These are phyloP conservation scores for Multifurca ochricompacta DNA, from an alignment of 768 basidiomycete genomes.

Conservation along the genomic window DNA sequence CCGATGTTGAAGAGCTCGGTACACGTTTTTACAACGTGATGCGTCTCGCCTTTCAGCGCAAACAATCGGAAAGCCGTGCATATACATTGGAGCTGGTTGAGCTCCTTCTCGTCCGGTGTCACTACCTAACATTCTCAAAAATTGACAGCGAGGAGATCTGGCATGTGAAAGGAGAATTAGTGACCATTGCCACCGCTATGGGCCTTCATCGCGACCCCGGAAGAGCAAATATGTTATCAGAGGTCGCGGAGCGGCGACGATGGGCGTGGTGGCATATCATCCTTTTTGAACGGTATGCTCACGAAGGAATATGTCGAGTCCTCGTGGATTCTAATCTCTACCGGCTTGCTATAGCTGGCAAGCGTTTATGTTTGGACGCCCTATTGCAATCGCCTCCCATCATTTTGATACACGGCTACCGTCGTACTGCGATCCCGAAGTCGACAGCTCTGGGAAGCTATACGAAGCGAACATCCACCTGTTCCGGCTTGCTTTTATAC, in stretches of 20 bases:
- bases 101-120: constrained; percentile 53
- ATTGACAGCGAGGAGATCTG: constrained; percentile 69
- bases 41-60: constrained; percentile 52
- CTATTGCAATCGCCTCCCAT: constrained; percentile 59
- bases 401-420: constrained; percentile 74
- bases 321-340: not conserved
- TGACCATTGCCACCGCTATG: constrained; percentile 66
- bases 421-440: constrained; percentile 48
- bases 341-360: constrained; percentile 50
- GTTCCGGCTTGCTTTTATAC: constrained; percentile 59
- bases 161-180: constrained; percentile 57
- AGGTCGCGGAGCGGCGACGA: constrained; percentile 61
- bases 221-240: constrained; percentile 62
- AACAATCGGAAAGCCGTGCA: constrained; percentile 40
- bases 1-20: constrained; percentile 52
- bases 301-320: constrained; percentile 8
- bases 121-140: constrained; percentile 60
- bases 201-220: constrained; percentile 74
- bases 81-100: constrained; percentile 67
- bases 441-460: constrained; percentile 46
- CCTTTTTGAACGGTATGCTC: constrained; percentile 56
- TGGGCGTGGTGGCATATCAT: constrained; percentile 87
- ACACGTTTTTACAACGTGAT: constrained; percentile 64
- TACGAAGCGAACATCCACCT: constrained; percentile 63
- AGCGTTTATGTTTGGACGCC: constrained; percentile 74